Percentiles rank a stretch among this genome's conserved stretches.
Evolutionary conservation across 306 rosid species (phyloP).

Genomic region (Ceratonia siliqua): DNA sequence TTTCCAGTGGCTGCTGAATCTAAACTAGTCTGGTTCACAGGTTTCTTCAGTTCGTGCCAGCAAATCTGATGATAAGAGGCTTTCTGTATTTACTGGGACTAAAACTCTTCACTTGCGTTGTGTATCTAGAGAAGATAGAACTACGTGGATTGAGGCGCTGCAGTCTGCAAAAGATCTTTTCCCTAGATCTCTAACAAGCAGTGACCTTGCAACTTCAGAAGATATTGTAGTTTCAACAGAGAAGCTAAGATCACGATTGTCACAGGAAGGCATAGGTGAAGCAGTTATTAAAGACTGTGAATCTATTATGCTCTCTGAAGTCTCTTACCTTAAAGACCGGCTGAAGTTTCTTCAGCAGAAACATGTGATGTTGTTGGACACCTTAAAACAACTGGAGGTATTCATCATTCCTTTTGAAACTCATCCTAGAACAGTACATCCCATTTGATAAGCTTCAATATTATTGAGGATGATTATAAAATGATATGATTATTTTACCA

Average conservation of each 20-base stretch:
- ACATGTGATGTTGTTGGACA: constrained; percentile 76
- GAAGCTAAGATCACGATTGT: constrained; percentile 72
- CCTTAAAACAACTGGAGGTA: constrained; percentile 93
- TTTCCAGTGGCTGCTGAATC: constrained; percentile 32
- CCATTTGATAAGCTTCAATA: constrained; percentile 10
- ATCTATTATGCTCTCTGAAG: constrained; percentile 84
- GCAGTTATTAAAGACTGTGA: constrained; percentile 76
- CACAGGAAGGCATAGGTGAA: constrained; percentile 82
- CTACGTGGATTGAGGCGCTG: constrained; percentile 87
- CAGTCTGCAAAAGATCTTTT: constrained; percentile 89
- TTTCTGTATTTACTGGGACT: constrained; percentile 92
- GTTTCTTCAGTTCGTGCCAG: constrained; percentile 95
- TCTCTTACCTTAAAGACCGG: constrained; percentile 76
- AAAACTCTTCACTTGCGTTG: constrained; percentile 92
- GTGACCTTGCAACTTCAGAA: constrained; percentile 72
- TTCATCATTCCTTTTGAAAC: constrained; percentile 21
- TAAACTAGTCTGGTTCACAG: constrained; percentile 52
- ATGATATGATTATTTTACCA: not conserved
- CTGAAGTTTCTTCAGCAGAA: constrained; percentile 80
- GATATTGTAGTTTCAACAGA: constrained; percentile 89
- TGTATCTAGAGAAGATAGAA: constrained; percentile 80
- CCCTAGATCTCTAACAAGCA: constrained; percentile 74
- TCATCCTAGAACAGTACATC: constrained; percentile 2
- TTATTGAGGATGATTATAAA: constrained; percentile 16
- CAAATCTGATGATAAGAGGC: constrained; percentile 96